Evolutionary conservation across 2,329 filamentous ascomycete species (phyloP), one percentile per base, ranked within the genome.

Genomic region (Scytalidium sp.): DNA sequence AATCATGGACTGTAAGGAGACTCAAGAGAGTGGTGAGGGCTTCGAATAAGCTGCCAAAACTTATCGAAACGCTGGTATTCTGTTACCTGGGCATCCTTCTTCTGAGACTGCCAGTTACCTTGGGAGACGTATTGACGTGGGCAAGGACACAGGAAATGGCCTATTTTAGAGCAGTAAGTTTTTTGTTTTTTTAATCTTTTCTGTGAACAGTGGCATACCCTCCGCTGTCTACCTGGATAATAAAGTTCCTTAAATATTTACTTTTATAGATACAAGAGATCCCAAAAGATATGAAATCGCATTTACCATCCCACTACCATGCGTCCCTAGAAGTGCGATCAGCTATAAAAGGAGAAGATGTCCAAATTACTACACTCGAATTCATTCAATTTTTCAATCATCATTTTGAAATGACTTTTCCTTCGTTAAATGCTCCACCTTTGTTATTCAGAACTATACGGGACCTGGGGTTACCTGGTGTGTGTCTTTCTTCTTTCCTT

Each of bases 1-100:
- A 13, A 69, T 73, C 5, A 67, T 72, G 56, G 65, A 72, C 41
- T 79, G 81, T 73, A 72, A 75, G 43, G 60, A 58, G 56, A 25
- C 56, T 52, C 29, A 60, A 54, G 25, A 57, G 42, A 29, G 47
- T 43, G 41, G 45, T 29, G 5, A 47, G 36, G 11, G 54, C 51
- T 3, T 46, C 46, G 19, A 56, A 59, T 42, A 66, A 67, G 63
- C 61, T 81, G 58, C 91, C 92, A 1, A 82, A 73, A 46, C 71
- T 95, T 29, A 71, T 88, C 40, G 92, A 96, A 57, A 87, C 86
- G 1, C 68, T 97, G 46, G 84, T 77, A 1, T 66, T 96, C 10
- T 91, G 88, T 63, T 97, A 97, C 69, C 68, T 97, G 27, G 92
- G 83, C 1, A 83, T 83, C 32, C 61, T 94, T 42, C 73, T 96